Conservation (phyloP, 2,329 filamentous ascomycete species). For the Colletotrichum sp. region DNA sequence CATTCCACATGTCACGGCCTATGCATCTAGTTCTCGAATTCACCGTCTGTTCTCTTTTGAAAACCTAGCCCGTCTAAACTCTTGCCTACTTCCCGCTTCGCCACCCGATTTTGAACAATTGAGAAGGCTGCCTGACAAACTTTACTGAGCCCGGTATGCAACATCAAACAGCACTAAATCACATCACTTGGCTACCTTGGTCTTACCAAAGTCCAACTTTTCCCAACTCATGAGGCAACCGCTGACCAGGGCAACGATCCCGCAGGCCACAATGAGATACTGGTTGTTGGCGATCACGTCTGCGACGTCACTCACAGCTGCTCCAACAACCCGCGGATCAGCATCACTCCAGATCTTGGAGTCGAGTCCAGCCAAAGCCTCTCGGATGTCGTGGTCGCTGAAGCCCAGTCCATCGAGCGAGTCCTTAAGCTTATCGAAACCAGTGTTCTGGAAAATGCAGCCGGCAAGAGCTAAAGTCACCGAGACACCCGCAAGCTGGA, state of each 20-base stretch:
- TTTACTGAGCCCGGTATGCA: neutral
- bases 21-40: neutral
- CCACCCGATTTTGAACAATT: neutral
- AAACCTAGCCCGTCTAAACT: neutral
- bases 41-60: neutral
- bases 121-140: neutral
- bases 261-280: conserved; percentile 29
- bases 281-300: conserved; percentile 29
- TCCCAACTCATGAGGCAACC: conserved; percentile 32
- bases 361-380: conserved; percentile 30
- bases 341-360: conserved; percentile 26
- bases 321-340: conserved; percentile 17
- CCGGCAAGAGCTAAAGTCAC: conserved; percentile 31
- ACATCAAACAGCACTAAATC: neutral
- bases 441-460: conserved; percentile 35
- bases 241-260: conserved; percentile 28
- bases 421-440: conserved; percentile 25
- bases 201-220: conserved; percentile 27
- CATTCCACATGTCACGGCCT: neutral
- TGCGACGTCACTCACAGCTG: conserved; percentile 28
- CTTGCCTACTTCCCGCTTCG: neutral
- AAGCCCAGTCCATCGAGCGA: conserved; percentile 23
- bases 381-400: conserved; percentile 28
- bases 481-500: conserved; percentile 33
- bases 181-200: neutral